A percentile compares a stretch with the other conserved stretches of the same genome.
These are phyloP conservation scores for Chlamydomonas schloesseri DNA, from an alignment of 139 green algal species.

Conservation along the genomic window DNA sequence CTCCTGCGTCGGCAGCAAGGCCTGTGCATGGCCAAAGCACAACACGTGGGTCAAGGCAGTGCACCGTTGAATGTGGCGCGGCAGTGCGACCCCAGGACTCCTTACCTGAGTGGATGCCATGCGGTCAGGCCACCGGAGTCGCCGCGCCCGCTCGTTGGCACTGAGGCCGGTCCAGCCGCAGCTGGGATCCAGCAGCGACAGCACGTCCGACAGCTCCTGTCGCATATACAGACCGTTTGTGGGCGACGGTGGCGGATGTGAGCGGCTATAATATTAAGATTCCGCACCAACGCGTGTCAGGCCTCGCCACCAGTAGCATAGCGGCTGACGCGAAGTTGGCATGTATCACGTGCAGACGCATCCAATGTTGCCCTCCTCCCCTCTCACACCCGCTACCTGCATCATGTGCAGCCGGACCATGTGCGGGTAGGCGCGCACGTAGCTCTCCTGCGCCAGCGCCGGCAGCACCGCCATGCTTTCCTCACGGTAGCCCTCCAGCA, in stretches of 20 bases:
- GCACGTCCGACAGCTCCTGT: conserved; percentile 62
- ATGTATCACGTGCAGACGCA: too few relatives aligned
- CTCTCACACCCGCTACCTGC: too few relatives aligned
- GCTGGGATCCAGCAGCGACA: conserved; percentile 30
- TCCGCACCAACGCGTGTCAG: too few relatives aligned
- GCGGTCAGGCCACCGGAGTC: conserved; percentile 81
- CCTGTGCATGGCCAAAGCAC: not conserved
- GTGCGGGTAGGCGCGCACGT: conserved; percentile 89
- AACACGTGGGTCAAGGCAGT: too few relatives aligned
- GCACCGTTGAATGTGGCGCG: too few relatives aligned
- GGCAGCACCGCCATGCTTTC: conserved; percentile 82
- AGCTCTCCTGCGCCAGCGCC: conserved; percentile 86
- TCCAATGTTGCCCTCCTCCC: too few relatives aligned
- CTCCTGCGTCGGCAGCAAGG: conserved; percentile 72
- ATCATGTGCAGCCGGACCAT: conserved; percentile 92
- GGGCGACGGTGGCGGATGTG: too few relatives aligned
- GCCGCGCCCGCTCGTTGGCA: not conserved
- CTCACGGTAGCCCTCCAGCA: conserved; percentile 39
- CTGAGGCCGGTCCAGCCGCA: conserved; percentile 33
- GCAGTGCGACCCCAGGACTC: too few relatives aligned
- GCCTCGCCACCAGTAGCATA: not conserved
- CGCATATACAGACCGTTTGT: too few relatives aligned
- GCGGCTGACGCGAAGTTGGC: too few relatives aligned
- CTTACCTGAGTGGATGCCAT: conserved; percentile 76
- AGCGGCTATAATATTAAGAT: too few relatives aligned